A percentile compares a stretch with the other conserved stretches of the same genome.
phyloP scores from a whole-genome alignment of 306 rosid species.

The Datisca glomerata region DNA sequence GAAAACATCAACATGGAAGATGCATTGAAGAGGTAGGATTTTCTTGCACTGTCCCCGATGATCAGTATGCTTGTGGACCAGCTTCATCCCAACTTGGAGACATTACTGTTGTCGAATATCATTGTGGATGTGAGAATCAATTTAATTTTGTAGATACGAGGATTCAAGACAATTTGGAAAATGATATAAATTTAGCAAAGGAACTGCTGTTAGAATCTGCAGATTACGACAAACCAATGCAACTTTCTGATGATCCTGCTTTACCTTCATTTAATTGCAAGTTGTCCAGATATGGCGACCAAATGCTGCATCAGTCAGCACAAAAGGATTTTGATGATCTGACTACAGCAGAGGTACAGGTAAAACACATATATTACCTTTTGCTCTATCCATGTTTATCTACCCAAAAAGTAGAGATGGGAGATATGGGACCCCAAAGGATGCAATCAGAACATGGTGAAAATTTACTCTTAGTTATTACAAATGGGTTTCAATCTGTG shows the following conservation, averaged over 20 bases:
- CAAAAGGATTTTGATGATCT: slow-evolving; percentile 17
- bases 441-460: not conserved
- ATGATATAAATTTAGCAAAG: slow-evolving; percentile 16
- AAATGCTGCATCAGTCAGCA: slow-evolving; percentile 12
- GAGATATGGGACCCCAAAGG: not conserved
- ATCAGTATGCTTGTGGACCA: slow-evolving; percentile 16
- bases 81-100: slow-evolving; percentile 27
- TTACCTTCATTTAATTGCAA: slow-evolving; percentile 15
- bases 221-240: slow-evolving; percentile 26
- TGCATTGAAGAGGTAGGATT: slow-evolving; percentile 72
- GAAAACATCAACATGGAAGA: slow-evolving; percentile 61
- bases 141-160: slow-evolving; percentile 11
- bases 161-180: slow-evolving; percentile 23
- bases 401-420: not conserved
- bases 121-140: slow-evolving; percentile 13
- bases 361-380: slow-evolving; percentile 6
- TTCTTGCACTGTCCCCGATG: slow-evolving; percentile 18
- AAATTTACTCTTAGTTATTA: not conserved
- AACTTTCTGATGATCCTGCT: slow-evolving; percentile 15
- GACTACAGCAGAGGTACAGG: slow-evolving; percentile 29
- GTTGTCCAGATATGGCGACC: slow-evolving; percentile 7
- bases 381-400: slow-evolving; percentile 8
- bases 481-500: not conserved
- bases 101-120: slow-evolving; percentile 25
- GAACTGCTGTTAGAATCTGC: slow-evolving; percentile 18